Percentiles rank a stretch among this genome's conserved stretches.
Conservation (phyloP, 371 early-diverging fungal genomes). For the Lichtheimia ramosa region DNA sequence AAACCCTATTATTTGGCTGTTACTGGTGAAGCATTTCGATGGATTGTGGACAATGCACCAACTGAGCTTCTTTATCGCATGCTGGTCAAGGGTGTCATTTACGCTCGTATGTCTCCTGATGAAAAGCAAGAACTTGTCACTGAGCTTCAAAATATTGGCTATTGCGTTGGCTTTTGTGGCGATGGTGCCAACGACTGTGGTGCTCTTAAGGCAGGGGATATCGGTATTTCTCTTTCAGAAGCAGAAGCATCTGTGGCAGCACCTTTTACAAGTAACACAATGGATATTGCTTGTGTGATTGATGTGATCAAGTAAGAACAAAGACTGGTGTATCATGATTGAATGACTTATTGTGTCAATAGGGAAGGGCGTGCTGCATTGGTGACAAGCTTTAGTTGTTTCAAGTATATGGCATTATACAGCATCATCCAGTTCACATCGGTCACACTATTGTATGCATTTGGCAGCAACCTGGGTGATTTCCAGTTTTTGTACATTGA, state of each 20-base stretch:
- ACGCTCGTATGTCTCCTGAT: slow-evolving; percentile 99
- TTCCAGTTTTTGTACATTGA: slow-evolving; percentile 94
- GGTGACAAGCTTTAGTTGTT: slow-evolving; percentile 96
- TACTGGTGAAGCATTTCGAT: slow-evolving; percentile 95
- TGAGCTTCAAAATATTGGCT: slow-evolving; percentile 83
- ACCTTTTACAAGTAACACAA: slow-evolving; percentile 90
- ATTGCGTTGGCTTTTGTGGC: slow-evolving; percentile 97
- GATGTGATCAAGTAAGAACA: slow-evolving; percentile 76
- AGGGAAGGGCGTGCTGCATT: slow-evolving; percentile 98
- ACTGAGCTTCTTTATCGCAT: slow-evolving; percentile 72
- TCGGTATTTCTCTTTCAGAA: slow-evolving; percentile 96
- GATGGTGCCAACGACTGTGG: slow-evolving; percentile 99
- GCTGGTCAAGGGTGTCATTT: slow-evolving; percentile 91
- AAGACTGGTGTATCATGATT: not conserved
- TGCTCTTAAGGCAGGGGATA: slow-evolving; percentile 97
- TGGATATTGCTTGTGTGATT: slow-evolving; percentile 90
- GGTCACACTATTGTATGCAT: slow-evolving; percentile 84
- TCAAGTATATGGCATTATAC: slow-evolving; percentile 97
- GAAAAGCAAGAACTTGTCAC: slow-evolving; percentile 96
- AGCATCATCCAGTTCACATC: slow-evolving; percentile 91
- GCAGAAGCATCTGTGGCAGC: slow-evolving; percentile 98
- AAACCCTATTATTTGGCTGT: slow-evolving; percentile 78
- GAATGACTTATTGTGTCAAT: not conserved
- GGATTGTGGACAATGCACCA: slow-evolving; percentile 85
- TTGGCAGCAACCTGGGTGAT: slow-evolving; percentile 88